Evolutionary conservation across 2,329 filamentous ascomycete species (phyloP).

Genomic region (Talaromyces piceae): DNA sequence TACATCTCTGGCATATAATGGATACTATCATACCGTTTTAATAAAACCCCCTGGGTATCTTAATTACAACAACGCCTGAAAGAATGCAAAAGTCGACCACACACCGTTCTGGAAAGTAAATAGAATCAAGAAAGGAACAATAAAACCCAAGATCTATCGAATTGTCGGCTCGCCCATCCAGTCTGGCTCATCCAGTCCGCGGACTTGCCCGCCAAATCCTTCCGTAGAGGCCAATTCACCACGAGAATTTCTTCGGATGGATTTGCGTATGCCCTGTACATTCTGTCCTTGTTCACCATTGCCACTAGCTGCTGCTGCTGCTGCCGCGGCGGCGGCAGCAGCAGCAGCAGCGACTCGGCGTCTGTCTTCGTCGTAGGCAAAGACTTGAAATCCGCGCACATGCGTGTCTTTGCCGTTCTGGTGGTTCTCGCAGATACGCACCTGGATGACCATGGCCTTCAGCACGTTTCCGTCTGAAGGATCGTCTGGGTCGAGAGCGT

Average conservation of each 20-base stretch:
- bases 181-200: slow-evolving; percentile 36
- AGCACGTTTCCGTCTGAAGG: slow-evolving; percentile 62
- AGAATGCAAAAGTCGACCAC: neutral
- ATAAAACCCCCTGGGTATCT: slow-evolving; percentile 8
- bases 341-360: slow-evolving; percentile 20
- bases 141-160: slow-evolving; percentile 21
- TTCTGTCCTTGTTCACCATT: slow-evolving; percentile 14
- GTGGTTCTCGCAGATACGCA: slow-evolving; percentile 90
- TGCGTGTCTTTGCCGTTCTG: slow-evolving; percentile 99
- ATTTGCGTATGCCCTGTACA: slow-evolving; percentile 22
- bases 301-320: too few species aligned
- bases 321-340: slow-evolving; percentile 3
- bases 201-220: slow-evolving; percentile 17
- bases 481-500: slow-evolving; percentile 22
- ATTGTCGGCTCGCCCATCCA: slow-evolving; percentile 46
- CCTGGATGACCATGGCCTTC: slow-evolving; percentile 80
- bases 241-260: slow-evolving; percentile 17
- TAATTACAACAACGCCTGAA: neutral
- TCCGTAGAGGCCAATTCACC: slow-evolving; percentile 18
- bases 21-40: neutral
- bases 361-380: slow-evolving; percentile 43
- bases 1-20: neutral
- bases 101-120: neutral
- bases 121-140: neutral
- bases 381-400: slow-evolving; percentile 85